Evolutionary conservation across 75 land plant species (phyloP).

Genomic region (Sequoia sempervirens): DNA sequence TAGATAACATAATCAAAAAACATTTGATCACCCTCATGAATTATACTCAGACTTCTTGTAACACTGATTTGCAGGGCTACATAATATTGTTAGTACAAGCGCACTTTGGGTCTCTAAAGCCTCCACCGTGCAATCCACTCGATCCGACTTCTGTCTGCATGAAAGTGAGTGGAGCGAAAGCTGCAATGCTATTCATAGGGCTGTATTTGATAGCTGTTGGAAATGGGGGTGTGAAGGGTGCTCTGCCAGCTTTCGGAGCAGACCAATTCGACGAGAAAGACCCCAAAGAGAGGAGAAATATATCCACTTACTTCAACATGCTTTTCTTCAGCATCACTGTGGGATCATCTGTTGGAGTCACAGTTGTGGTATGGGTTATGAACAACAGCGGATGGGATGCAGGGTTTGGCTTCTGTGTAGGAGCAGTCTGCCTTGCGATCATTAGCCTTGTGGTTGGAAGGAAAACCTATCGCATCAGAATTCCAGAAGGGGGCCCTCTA

Average conservation of each 20-base stretch:
- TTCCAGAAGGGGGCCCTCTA: conserved; percentile 80
- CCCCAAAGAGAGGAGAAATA: conserved; percentile 41
- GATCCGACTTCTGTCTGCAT: not conserved
- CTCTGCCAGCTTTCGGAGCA: conserved; percentile 77
- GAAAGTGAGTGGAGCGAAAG: not conserved
- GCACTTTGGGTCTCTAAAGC: not conserved
- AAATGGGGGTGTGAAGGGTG: conserved; percentile 79
- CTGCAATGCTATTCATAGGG: not conserved
- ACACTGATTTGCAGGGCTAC: not conserved
- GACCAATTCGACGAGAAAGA: conserved; percentile 80
- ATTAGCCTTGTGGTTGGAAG: conserved; percentile 58
- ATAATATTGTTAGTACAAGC: not conserved
- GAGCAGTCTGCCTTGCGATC: conserved; percentile 56
- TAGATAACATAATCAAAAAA: too few relatives aligned
- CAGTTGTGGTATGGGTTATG: conserved; percentile 76
- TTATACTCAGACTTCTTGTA: too few relatives aligned
- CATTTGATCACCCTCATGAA: too few relatives aligned
- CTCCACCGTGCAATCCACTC: not conserved
- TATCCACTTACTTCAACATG: conserved; percentile 88
- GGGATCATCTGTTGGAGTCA: conserved; percentile 65
- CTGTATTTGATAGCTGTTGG: conserved; percentile 22
- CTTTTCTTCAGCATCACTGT: conserved; percentile 68
- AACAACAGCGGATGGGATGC: conserved; percentile 74
- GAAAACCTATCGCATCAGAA: conserved; percentile 50
- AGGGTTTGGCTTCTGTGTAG: conserved; percentile 74